Evolutionary conservation across 495 filamentous ascomycete genomes (phyloP).

Genomic region (Hypoxylon lienhwacheense): DNA sequence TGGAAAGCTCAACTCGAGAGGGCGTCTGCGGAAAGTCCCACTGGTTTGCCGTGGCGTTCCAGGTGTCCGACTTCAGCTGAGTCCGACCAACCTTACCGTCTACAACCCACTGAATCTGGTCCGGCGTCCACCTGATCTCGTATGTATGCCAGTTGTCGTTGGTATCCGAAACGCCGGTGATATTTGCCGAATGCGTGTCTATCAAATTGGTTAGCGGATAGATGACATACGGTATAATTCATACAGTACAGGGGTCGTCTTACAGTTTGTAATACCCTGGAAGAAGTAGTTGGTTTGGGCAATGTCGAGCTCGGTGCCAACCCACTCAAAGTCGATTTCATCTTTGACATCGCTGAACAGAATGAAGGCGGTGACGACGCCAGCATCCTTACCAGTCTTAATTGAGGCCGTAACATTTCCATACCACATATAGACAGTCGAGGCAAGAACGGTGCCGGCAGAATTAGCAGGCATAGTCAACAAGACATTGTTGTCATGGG

Average conservation of each 20-base stretch:
- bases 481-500: conserved; percentile 64
- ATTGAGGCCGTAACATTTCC: conserved; percentile 84
- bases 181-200: conserved; percentile 77
- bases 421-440: conserved; percentile 95
- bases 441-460: conserved; percentile 83
- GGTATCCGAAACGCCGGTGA: conserved; percentile 67
- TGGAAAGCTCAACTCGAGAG: conserved; percentile 87
- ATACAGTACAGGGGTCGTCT: conserved; percentile 42
- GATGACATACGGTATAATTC: neutral
- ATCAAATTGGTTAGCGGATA: conserved; percentile 29
- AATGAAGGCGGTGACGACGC: conserved; percentile 96
- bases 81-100: conserved; percentile 77
- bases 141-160: conserved; percentile 84
- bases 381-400: conserved; percentile 80
- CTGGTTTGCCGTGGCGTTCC: conserved; percentile 77
- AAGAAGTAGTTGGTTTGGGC: conserved; percentile 97
- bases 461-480: conserved; percentile 85
- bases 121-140: conserved; percentile 90
- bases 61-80: conserved; percentile 74
- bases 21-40: conserved; percentile 94
- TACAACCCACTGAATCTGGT: conserved; percentile 79
- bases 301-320: conserved; percentile 74
- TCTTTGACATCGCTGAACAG: conserved; percentile 93
- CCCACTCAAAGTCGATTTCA: conserved; percentile 96
- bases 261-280: conserved; percentile 91